A percentile compares a stretch with the other conserved stretches of the same genome.
Conservation (phyloP, 2,329 filamentous ascomycete species). For the Cladosporium sp. region DNA sequence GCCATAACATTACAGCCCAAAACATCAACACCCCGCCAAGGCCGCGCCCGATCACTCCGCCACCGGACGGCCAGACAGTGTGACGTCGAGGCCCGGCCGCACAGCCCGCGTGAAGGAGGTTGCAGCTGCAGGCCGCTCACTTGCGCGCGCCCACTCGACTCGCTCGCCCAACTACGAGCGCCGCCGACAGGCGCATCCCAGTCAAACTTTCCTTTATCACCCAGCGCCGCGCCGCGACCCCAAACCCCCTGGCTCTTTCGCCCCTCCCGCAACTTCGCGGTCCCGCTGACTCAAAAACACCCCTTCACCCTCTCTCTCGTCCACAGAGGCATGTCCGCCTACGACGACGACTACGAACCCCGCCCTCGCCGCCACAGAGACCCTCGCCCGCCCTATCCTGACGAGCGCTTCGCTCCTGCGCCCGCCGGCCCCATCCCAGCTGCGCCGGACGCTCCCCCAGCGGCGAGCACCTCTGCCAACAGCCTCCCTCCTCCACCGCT, state of each 20-base stretch:
- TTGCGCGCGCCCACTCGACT: no score
- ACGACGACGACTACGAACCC: slow-evolving; percentile 11
- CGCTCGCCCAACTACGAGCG: no score
- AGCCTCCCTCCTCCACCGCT: slow-evolving; percentile 27
- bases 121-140: not conserved
- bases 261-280: not conserved
- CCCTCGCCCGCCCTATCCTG: slow-evolving; percentile 9
- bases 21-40: not conserved
- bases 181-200: not conserved
- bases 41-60: not conserved
- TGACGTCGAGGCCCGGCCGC: not conserved
- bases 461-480: not conserved
- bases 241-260: not conserved
- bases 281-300: slow-evolving; percentile 1
- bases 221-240: not conserved
- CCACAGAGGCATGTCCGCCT: slow-evolving; percentile 28
- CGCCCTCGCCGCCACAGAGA: slow-evolving; percentile 9
- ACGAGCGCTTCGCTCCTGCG: slow-evolving; percentile 3
- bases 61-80: not conserved
- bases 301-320: not conserved
- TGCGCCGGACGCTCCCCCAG: slow-evolving; percentile 6
- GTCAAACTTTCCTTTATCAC: slow-evolving; percentile 1
- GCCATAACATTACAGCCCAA: not conserved
- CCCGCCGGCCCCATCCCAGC: not conserved
- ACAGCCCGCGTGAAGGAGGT: not conserved